Conservation (phyloP, 331 rosid genomes). For the Spiraea crenata region DNA sequence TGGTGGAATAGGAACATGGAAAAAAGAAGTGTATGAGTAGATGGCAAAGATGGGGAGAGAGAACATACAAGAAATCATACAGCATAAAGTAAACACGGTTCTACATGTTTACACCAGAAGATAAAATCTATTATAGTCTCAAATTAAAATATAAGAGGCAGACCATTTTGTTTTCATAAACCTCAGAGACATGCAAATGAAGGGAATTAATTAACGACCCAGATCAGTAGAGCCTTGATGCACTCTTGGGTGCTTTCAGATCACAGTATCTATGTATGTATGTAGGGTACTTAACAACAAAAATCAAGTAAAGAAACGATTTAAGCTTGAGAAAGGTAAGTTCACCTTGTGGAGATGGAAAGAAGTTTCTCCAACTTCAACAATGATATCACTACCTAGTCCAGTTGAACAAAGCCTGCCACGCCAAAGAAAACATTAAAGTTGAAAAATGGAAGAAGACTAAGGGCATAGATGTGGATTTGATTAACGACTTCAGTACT, state of each 20-base stretch:
- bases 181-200: background rate
- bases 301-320: slow-evolving; percentile 3
- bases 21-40: slow-evolving; percentile 8
- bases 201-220: background rate
- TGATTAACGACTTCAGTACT: background rate
- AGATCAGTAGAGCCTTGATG: background rate
- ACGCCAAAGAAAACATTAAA: slow-evolving; percentile 26
- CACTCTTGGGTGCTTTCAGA: background rate
- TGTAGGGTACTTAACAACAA: slow-evolving; percentile 2
- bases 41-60: background rate
- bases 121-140: background rate
- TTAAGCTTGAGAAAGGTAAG: slow-evolving; percentile 13
- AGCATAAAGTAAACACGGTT: background rate
- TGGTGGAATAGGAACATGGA: slow-evolving; percentile 25
- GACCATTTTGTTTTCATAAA: background rate
- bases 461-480: background rate
- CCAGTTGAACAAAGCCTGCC: slow-evolving; percentile 82
- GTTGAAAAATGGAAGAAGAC: background rate
- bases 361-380: slow-evolving; percentile 67
- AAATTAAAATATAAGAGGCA: background rate
- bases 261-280: slow-evolving; percentile 2
- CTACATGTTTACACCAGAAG: background rate
- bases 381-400: slow-evolving; percentile 68
- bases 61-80: background rate
- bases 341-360: slow-evolving; percentile 91